Base-by-base conservation (phyloP, 2,329 filamentous ascomycete species). In the Cordyceps tenuipes region DNA sequence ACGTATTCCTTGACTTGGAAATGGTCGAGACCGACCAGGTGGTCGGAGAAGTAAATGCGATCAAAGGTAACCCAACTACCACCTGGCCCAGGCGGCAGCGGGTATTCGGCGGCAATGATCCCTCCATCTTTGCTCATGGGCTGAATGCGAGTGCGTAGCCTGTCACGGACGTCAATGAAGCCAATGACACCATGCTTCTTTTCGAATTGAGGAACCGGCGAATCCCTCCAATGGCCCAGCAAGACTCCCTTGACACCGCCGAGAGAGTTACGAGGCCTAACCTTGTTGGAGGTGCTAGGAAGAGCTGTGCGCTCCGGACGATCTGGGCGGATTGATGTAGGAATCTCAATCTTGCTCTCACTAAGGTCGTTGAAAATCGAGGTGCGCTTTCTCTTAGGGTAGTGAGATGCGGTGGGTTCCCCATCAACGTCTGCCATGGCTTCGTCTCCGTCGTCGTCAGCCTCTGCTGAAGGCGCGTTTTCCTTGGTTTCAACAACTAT, bases 41-140 rank as follows among this genome's bases (percentile, higher is more conserved):
- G 82, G 8, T 78, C 69, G 2, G 81, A 79, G 65, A 86, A 86
- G 23, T 84, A 77, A 34, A 86, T 77, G 21, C 81, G 76, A 61
- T 84, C 80, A 64, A 86, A 86, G 0, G 82, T 85, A 26, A 86
- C 82, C 83, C 83, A 86, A 67, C 82, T 85, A 57, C 82, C 83
- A 23, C 83, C 83, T 1, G 82, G 81, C 0, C 82, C 83, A 2
- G 81, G 78, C 1, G 82, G 83, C 4, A 83, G 66, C 36, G 81
- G 73, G 67, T 76, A 76, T 31, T 76, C 72, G 46, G 74, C 68
- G 6, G 76, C 72, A 31, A 85, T 73, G 2, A 73, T 66, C 12
- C 80, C 75, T 13, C 81, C 81, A 2, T 71, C 67, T 23, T 79
- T 76, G 49, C 78, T 82, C 53, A 74, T 72, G 0, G 74, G 72